These are phyloP conservation scores for Phalaenopsis aphrodite DNA, from an alignment of 106 monocot genomes.

Conservation along the genomic window DNA sequence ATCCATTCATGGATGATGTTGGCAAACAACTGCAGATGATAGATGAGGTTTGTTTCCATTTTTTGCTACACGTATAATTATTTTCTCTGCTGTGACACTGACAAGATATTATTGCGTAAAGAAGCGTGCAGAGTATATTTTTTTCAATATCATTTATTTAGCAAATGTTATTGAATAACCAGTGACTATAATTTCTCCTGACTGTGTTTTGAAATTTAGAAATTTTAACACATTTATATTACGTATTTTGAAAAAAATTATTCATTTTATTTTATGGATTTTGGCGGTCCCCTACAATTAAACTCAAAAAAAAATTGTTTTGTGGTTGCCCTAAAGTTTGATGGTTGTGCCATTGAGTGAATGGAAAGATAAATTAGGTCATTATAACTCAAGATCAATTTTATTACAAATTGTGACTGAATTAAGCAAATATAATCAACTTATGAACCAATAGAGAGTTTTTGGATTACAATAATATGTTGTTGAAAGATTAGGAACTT, in stretches of 20 bases:
- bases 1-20: slow-evolving; percentile 79
- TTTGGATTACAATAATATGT: too few species aligned
- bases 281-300: neutral
- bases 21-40: slow-evolving; percentile 74
- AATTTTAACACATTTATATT: neutral
- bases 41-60: slow-evolving; percentile 48
- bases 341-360: neutral
- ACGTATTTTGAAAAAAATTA: neutral
- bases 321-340: neutral
- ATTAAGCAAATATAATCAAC: neutral
- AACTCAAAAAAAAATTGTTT: neutral
- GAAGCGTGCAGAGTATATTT: neutral
- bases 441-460: neutral
- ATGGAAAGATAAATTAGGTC: neutral
- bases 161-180: neutral
- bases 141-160: neutral
- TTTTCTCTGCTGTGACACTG: neutral
- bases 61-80: neutral
- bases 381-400: neutral
- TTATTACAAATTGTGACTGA: neutral
- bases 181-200: neutral
- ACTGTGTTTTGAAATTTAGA: neutral
- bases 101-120: neutral
- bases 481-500: too few species aligned
- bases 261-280: neutral